Percentiles rank a stretch among this genome's conserved stretches.
phyloP scores from a whole-genome alignment of 371 early-diverging fungal genomes.

The Mortierella sp. region DNA sequence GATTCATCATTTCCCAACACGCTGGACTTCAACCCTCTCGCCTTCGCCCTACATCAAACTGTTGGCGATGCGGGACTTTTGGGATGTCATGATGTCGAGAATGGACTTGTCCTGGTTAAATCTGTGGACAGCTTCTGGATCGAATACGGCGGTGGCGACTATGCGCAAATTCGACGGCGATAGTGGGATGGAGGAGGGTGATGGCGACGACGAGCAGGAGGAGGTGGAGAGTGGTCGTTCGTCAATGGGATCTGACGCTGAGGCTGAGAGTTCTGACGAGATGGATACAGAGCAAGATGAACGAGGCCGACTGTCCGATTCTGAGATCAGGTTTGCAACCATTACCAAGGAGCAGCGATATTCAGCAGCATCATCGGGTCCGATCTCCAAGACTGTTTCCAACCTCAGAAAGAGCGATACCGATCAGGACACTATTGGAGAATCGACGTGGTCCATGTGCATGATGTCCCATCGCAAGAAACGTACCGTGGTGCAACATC shows the following conservation, averaged over 20 bases:
- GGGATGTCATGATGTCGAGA: conserved; percentile 47
- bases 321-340: not conserved
- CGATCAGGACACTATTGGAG: not conserved
- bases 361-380: not conserved
- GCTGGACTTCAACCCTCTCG: conserved; percentile 48
- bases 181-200: not conserved
- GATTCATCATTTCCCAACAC: conserved; percentile 53
- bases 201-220: not conserved
- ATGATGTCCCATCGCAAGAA: not conserved
- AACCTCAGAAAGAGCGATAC: not conserved
- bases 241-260: not conserved
- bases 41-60: conserved; percentile 49
- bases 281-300: not conserved
- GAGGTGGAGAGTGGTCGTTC: not conserved
- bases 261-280: not conserved
- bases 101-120: conserved; percentile 39
- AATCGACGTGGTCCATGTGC: not conserved
- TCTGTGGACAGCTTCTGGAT: conserved; percentile 3
- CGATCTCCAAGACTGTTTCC: not conserved
- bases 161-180: conserved; percentile 13
- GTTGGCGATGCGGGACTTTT: conserved; percentile 43
- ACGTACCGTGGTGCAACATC: conserved; percentile 15
- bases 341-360: not conserved
- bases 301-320: not conserved
- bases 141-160: not conserved